phyloP scores from a whole-genome alignment of 306 rosid genomes.

The Glycine soja region DNA sequence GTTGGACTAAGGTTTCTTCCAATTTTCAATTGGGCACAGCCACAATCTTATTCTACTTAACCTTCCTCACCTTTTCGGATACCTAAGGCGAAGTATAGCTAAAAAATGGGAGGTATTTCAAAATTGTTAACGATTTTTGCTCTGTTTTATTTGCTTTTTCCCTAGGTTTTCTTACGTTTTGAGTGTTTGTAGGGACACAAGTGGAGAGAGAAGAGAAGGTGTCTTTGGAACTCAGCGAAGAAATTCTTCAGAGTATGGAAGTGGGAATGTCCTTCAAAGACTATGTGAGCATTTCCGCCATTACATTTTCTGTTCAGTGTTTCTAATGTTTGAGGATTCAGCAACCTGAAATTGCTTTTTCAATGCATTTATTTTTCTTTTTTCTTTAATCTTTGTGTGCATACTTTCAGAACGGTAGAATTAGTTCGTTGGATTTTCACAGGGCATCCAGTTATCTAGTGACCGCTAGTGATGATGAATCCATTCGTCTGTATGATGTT shows the following conservation, averaged over 20 bases:
- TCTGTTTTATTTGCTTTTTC: not conserved
- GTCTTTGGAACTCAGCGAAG: constrained; percentile 90
- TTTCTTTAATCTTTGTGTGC: not conserved
- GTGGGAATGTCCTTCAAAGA: constrained; percentile 95
- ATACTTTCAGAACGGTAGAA: constrained; percentile 73
- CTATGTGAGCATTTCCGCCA: constrained; percentile 57
- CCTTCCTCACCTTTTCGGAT: not conserved
- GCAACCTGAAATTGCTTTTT: constrained; percentile 4
- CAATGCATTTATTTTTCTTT: not conserved
- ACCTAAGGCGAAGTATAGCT: not conserved
- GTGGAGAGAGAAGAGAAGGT: constrained; percentile 91
- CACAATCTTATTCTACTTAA: constrained; percentile 19
- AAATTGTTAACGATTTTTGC: not conserved
- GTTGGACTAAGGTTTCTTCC: not conserved
- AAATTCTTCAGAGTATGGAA: constrained; percentile 97
- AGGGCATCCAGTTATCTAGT: constrained; percentile 82
- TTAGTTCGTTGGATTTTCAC: constrained; percentile 93
- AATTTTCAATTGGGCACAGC: not conserved
- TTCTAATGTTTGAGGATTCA: not conserved
- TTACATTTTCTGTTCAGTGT: not conserved
- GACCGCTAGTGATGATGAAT: constrained; percentile 97
- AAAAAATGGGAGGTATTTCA: constrained; percentile 67
- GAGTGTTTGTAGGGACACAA: constrained; percentile 57
- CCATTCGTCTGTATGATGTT: constrained; percentile 89
- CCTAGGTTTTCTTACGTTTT: not conserved